Evolutionary conservation across 495 filamentous ascomycete genomes (phyloP).

Genomic region (Penicillium canariense): DNA sequence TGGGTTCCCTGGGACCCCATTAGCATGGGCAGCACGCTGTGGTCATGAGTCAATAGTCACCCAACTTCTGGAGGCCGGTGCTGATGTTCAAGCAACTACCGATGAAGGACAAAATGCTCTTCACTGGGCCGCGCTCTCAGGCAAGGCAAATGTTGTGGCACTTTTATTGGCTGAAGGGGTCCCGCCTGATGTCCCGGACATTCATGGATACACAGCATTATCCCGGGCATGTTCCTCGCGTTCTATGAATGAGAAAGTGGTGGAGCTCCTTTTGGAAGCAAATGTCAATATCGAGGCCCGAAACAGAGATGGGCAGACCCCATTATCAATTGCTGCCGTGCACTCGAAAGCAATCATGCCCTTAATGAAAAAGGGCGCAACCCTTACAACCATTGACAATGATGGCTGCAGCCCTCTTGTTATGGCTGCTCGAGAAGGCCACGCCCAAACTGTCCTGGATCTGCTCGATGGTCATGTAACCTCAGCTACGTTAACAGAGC

Average conservation of each 20-base stretch:
- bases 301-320: neutral
- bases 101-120: neutral
- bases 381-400: neutral
- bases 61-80: constrained; percentile 3
- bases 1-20: neutral
- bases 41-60: neutral
- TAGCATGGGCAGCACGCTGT: constrained; percentile 1
- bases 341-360: neutral
- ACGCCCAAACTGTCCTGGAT: neutral
- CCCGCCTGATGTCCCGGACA: neutral
- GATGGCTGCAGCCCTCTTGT: constrained; percentile 4
- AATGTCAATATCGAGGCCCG: neutral
- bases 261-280: neutral
- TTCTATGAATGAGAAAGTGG: neutral
- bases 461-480: neutral
- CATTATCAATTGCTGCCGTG: constrained; percentile 1
- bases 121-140: constrained; percentile 2
- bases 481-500: neutral
- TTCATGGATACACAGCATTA: neutral
- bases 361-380: constrained; percentile 3
- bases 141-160: neutral
- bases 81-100: neutral
- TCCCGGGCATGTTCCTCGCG: neutral
- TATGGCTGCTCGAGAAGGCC: constrained; percentile 1
- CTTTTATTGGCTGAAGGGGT: constrained; percentile 4